phyloP scores from a whole-genome alignment of 768 basidiomycete species.

The Xerocomellus amylosporus region DNA sequence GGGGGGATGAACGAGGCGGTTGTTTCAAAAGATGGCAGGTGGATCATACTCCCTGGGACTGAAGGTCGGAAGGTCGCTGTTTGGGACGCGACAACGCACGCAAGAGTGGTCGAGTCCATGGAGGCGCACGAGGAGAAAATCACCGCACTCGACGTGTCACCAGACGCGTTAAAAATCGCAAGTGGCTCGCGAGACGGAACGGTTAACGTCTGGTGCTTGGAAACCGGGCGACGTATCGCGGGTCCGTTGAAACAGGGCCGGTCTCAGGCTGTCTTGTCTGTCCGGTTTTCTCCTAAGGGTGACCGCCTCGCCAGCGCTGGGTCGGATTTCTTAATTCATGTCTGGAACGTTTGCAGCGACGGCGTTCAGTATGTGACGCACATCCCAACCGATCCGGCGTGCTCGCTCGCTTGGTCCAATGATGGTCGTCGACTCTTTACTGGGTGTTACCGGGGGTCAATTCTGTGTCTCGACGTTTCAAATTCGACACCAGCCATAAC shows the following conservation, averaged over 20 bases:
- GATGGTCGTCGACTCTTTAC: slow-evolving; percentile 18
- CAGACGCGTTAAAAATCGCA: slow-evolving; percentile 17
- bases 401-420: slow-evolving; percentile 20
- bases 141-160: slow-evolving; percentile 21
- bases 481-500: neutral
- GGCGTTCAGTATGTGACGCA: neutral
- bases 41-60: slow-evolving; percentile 7
- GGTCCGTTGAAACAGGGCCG: slow-evolving; percentile 17
- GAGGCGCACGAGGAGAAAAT: slow-evolving; percentile 16
- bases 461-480: slow-evolving; percentile 13
- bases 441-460: slow-evolving; percentile 13
- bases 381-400: slow-evolving; percentile 3
- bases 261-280: slow-evolving; percentile 8
- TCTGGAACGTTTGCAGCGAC: slow-evolving; percentile 4
- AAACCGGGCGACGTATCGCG: slow-evolving; percentile 11
- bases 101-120: slow-evolving; percentile 5
- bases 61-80: slow-evolving; percentile 5
- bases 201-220: slow-evolving; percentile 22
- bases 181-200: slow-evolving; percentile 22
- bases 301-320: slow-evolving; percentile 16
- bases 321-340: slow-evolving; percentile 2
- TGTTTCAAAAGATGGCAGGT: slow-evolving; percentile 19
- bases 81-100: slow-evolving; percentile 5
- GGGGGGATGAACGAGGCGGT: neutral
- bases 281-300: slow-evolving; percentile 24